Base-by-base conservation (phyloP, 2,329 filamentous ascomycete genomes). In the Nothomitra cinnamomea region DNA sequence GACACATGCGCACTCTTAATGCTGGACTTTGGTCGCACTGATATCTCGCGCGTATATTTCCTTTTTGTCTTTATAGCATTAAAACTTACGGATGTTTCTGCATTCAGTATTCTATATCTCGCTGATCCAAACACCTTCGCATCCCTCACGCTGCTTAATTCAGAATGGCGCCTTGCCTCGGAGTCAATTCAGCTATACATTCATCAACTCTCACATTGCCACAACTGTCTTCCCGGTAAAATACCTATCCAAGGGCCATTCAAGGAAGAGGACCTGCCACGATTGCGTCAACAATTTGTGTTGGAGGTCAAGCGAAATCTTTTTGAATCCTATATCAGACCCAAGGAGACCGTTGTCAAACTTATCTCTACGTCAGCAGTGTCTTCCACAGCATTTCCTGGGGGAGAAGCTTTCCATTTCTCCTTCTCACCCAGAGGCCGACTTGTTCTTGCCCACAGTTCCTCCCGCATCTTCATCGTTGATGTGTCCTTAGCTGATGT, bases 321-420 rank as follows among this genome's bases (percentile, higher is more conserved):
- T 50, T 90, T 89, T 64, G 80, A 86, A 59, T 79, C 82, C 36
- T 89, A 86, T 63, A 65, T 87, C 52, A 77, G 83, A 17, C 85
- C 86, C 2, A 75, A 68, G 56, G 74, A 77, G 61, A 89, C 83
- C 4, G 72, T 85, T 45, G 77, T 94, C 61, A 89, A 84, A 63
- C 72, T 95, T 52, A 80, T 94, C 12, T 92, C 86, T 38, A 87
- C 83, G 51, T 88, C 85, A 4, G 86, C 86, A 59, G 90, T 85
- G 63, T 89, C 86, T 0, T 87, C 85, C 1, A 87, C 87, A 21
- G 77, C 77, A 1, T 83, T 83, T 57, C 87, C 87, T 1, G 83
- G 84, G 35, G 85, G 86, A 32, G 87, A 94, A 65, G 86, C 86
- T 47, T 86, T 94, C 69, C 84, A 87, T 53, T 94, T 94, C 65